phyloP scores from a whole-genome alignment of 1,139 yeast species.

The Saccharomyces uvarum region DNA sequence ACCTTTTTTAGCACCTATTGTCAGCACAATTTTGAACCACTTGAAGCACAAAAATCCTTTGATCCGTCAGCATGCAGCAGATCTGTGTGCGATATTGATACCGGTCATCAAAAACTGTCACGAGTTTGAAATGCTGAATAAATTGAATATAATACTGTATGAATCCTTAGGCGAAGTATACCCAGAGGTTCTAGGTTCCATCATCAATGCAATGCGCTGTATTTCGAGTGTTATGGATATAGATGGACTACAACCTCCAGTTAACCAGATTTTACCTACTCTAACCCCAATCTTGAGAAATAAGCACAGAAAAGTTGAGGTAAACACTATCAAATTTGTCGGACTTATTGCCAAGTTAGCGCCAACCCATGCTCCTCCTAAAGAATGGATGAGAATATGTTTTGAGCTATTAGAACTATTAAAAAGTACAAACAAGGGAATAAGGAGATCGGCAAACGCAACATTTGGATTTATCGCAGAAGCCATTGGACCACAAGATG shows the following conservation, averaged over 20 bases:
- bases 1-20: conserved; percentile 69
- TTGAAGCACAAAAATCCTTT: conserved; percentile 66
- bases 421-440: conserved; percentile 72
- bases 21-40: conserved; percentile 66
- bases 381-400: conserved; percentile 97
- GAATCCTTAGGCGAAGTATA: conserved; percentile 93
- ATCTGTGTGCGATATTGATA: conserved; percentile 59
- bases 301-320: conserved; percentile 87
- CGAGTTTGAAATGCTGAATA: conserved; percentile 55
- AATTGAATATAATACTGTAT: conserved; percentile 68
- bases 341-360: conserved; percentile 79
- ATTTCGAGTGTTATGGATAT: conserved; percentile 46
- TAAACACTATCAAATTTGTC: conserved; percentile 68
- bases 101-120: conserved; percentile 62
- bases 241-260: conserved; percentile 55
- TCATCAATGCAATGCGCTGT: conserved; percentile 59
- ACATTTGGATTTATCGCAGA: conserved; percentile 89
- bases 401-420: conserved; percentile 85
- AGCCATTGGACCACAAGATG: conserved; percentile 96
- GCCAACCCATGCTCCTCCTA: conserved; percentile 80
- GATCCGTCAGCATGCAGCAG: conserved; percentile 81
- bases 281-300: conserved; percentile 87
- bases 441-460: conserved; percentile 77
- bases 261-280: conserved; percentile 76
- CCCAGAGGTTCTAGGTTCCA: conserved; percentile 88